Evolutionary conservation across 2,329 filamentous ascomycete genomes (phyloP).

Genomic region (Sporothrix brunneoviolacea): DNA sequence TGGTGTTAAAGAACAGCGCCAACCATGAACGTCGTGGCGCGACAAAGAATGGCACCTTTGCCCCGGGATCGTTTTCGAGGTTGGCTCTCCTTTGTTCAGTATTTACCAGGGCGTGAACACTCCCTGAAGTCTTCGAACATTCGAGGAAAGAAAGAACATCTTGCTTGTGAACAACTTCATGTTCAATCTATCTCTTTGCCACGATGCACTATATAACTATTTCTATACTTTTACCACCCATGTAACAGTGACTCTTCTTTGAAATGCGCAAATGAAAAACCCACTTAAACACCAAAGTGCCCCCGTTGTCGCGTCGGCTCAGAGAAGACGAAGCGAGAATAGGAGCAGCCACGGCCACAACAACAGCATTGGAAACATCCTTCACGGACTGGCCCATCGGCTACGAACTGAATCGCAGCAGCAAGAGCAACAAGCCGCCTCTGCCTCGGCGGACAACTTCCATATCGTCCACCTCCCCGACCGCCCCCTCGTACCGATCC

Average conservation of each 20-base stretch:
- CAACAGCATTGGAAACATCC: slow-evolving; percentile 2
- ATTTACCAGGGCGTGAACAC: no score
- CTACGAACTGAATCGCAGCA: not conserved
- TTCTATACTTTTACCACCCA: no score
- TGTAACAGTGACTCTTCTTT: no score
- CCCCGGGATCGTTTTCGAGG: no score
- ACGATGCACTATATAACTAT: not conserved
- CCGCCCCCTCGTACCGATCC: slow-evolving; percentile 18
- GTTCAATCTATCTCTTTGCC: not conserved
- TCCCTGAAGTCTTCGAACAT: no score
- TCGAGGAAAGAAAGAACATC: not conserved
- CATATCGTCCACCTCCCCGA: slow-evolving; percentile 23
- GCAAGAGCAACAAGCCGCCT: not conserved
- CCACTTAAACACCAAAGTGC: slow-evolving; percentile 13
- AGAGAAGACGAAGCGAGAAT: not conserved
- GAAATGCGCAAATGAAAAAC: slow-evolving; percentile 11
- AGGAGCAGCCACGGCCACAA: not conserved
- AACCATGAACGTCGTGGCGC: no score
- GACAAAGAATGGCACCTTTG: not conserved
- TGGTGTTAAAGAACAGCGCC: not conserved
- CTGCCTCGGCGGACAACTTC: not conserved
- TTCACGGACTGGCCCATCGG: slow-evolving; percentile 1
- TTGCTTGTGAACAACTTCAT: not conserved
- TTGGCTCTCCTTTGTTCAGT: no score
- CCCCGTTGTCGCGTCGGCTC: slow-evolving; percentile 3